Evolutionary conservation across 2,329 filamentous ascomycete species (phyloP), one percentile per base, ranked within the genome.

Genomic region (Polychaeton citri): DNA sequence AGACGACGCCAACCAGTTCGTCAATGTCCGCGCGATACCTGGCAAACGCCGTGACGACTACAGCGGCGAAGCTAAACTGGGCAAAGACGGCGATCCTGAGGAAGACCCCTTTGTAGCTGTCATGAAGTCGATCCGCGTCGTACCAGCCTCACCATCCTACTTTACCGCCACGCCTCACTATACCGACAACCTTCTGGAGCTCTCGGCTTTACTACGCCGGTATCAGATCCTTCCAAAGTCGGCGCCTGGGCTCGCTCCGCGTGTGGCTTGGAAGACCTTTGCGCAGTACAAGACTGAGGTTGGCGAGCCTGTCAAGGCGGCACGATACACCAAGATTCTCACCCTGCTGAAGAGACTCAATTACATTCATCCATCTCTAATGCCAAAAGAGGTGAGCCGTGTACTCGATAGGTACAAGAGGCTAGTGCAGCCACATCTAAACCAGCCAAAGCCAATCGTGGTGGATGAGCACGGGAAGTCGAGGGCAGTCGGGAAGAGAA

Each of bases 121-220:
- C 3, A 49, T 65, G 30, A 41, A 46, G 32, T 54, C 48, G 17
- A 49, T 82, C 36, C 83, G 90, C 45, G 67, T 92, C 16, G 66
- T 95, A 21, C 90, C 90, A 15, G 71, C 72, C 18, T 94, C 87
- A 21, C 79, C 84, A 2, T 90, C 88, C n/a, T 98, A 98, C 64
- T 98, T 96, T 66, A 87, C 85, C 35, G 80, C 80, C 35, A 79
- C 79, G 42, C 81, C 87, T 2, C 69, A 72, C 37, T 95, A 94
- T 67, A 90, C 80, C 61, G 90, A 98, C 62, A 74, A 82, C 51
- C 74, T 81, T 48, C 72, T 96, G 46, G 64, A 68, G 32, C 69
- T 98, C 33, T 74, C 84, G 49, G 68, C 72, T 8, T 70, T 96
- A 17, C 63, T 81, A 38, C 74, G 75, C 36, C 79, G 76, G 59